These are phyloP conservation scores for Dispira parvispora DNA, from an alignment of 192 early-diverging fungal genomes.

Conservation along the genomic window DNA sequence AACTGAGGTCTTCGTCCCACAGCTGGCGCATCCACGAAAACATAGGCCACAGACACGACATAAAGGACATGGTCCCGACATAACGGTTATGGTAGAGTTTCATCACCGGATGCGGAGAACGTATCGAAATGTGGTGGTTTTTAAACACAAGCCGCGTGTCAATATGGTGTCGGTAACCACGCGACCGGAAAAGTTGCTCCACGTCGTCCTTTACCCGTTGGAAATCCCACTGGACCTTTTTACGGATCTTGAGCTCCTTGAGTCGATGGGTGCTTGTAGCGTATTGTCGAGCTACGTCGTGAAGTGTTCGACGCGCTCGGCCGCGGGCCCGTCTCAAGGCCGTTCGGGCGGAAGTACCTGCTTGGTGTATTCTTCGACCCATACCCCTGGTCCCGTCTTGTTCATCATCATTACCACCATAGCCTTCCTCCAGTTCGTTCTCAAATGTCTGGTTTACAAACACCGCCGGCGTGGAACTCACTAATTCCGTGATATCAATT, in stretches of 20 bases:
- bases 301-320: background rate
- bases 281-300: background rate
- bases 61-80: background rate
- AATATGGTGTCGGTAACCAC: background rate
- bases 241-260: background rate
- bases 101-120: background rate
- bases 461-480: background rate
- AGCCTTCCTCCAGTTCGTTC: background rate
- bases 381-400: background rate
- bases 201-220: background rate
- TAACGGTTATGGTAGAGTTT: background rate
- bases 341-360: background rate
- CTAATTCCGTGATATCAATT: background rate
- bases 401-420: background rate
- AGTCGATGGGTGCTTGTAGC: background rate
- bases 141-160: background rate
- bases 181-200: background rate
- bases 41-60: background rate
- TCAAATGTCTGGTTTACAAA: background rate
- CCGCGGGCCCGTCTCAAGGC: background rate
- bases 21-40: background rate
- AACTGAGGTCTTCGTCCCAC: background rate
- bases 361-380: background rate
- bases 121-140: background rate
- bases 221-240: background rate